phyloP scores from a whole-genome alignment of 1,284 basidiomycete species.

The Rugiboletus extremiorientalis region DNA sequence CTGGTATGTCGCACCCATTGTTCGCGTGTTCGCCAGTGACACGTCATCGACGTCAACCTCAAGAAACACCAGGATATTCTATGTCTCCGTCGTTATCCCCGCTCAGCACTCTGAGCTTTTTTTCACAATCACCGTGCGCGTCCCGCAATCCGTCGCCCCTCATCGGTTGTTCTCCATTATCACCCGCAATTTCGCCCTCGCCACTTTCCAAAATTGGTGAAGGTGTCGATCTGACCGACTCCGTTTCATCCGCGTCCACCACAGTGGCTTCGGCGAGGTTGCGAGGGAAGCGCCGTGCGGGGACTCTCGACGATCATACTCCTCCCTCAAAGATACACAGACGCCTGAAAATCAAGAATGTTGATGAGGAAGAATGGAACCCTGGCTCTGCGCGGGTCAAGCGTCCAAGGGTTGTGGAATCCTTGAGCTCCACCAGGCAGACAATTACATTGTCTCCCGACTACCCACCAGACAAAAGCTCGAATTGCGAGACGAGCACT shows the following conservation, averaged over 20 bases:
- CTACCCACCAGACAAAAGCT: background rate
- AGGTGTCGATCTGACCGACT: background rate
- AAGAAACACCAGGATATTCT: background rate
- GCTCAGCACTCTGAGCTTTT: slow-evolving; percentile 15
- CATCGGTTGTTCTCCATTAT: background rate
- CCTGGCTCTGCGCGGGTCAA: slow-evolving; percentile 14
- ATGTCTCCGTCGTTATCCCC: slow-evolving; percentile 20
- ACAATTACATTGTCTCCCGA: background rate
- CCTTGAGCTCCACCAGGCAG: background rate
- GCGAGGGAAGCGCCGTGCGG: slow-evolving; percentile 16
- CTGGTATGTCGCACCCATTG: background rate
- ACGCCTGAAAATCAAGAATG: slow-evolving; percentile 13
- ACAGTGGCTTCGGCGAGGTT: background rate
- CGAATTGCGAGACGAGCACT: background rate
- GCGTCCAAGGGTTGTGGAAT: background rate
- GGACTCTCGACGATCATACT: background rate
- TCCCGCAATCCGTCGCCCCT: slow-evolving; percentile 7
- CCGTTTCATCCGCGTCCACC: background rate
- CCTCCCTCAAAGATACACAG: slow-evolving; percentile 1
- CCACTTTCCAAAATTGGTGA: background rate
- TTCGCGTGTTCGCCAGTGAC: background rate
- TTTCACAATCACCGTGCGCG: slow-evolving; percentile 14
- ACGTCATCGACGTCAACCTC: background rate
- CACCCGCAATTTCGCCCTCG: background rate
- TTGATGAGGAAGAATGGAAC: slow-evolving; percentile 30